phyloP scores from a whole-genome alignment of 768 basidiomycete genomes.

The Psilocybe cyanescens region DNA sequence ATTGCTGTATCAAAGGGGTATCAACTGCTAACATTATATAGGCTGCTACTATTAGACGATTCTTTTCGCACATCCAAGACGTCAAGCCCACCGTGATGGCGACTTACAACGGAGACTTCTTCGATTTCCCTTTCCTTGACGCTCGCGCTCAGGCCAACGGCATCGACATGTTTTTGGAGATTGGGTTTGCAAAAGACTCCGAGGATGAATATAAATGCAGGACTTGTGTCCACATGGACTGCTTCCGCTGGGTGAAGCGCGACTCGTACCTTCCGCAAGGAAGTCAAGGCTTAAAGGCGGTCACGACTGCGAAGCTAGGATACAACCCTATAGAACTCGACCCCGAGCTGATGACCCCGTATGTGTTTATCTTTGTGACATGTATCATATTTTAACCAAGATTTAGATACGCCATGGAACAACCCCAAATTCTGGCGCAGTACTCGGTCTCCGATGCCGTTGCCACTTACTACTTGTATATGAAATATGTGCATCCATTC shows the following conservation, averaged over 20 bases:
- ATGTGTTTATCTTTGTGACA: constrained; percentile 28
- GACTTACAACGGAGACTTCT: constrained; percentile 98
- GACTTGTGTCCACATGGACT: constrained; percentile 96
- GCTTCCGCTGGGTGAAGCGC: constrained; percentile 99
- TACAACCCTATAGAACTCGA: constrained; percentile 98
- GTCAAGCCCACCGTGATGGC: constrained; percentile 96
- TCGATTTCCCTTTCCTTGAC: constrained; percentile 97
- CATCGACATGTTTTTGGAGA: constrained; percentile 96
- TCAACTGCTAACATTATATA: constrained; percentile 29
- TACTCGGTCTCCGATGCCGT: constrained; percentile 99
- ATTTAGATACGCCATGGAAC: constrained; percentile 90
- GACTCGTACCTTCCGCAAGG: constrained; percentile 99
- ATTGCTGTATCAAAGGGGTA: neutral
- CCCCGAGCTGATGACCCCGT: constrained; percentile 99
- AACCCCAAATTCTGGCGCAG: constrained; percentile 91
- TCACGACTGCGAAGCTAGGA: constrained; percentile 93
- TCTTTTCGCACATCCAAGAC: constrained; percentile 94
- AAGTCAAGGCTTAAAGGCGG: constrained; percentile 97
- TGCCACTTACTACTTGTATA: constrained; percentile 99
- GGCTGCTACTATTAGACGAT: constrained; percentile 81
- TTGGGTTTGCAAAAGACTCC: constrained; percentile 86
- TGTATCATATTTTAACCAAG: neutral
- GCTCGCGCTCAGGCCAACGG: constrained; percentile 86
- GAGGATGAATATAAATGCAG: constrained; percentile 97
- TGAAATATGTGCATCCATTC: constrained; percentile 99